Evolutionary conservation across 2,329 filamentous ascomycete species (phyloP).

Genomic region (Neonectria magnoliae): DNA sequence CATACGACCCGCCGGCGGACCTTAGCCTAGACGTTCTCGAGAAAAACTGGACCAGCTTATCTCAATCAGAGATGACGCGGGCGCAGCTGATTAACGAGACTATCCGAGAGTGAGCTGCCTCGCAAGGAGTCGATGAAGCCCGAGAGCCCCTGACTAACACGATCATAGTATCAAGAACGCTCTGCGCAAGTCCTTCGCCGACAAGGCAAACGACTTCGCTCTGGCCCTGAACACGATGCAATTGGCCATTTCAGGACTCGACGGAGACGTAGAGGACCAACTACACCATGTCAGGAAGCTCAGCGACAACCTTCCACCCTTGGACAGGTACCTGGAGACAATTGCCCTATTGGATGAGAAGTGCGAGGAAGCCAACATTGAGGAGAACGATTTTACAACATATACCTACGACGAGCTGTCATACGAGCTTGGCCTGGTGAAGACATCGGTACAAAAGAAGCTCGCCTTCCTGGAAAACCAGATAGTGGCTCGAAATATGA

Average conservation of each 20-base stretch:
- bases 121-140: not conserved
- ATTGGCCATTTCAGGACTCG: conserved; percentile 92
- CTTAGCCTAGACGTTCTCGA: conserved; percentile 86
- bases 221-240: conserved; percentile 95
- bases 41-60: conserved; percentile 80
- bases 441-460: conserved; percentile 94
- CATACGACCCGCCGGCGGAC: conserved; percentile 89
- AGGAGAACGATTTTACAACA: conserved; percentile 99
- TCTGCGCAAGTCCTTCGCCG: conserved; percentile 90
- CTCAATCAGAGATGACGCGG: conserved; percentile 85
- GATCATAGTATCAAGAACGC: conserved; percentile 85
- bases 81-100: conserved; percentile 98
- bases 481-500: conserved; percentile 98
- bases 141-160: conserved; percentile 44
- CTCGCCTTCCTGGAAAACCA: conserved; percentile 97
- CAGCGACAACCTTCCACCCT: conserved; percentile 83
- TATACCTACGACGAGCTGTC: conserved; percentile 97
- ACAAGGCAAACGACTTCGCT: conserved; percentile 98
- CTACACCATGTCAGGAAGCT: conserved; percentile 86
- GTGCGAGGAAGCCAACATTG: conserved; percentile 96
- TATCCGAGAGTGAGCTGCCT: conserved; percentile 80
- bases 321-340: conserved; percentile 90
- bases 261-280: conserved; percentile 97
- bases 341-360: conserved; percentile 88
- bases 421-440: conserved; percentile 93